Base-by-base conservation (phyloP, 495 filamentous ascomycete species). In the Hypoxylon subgilvum region DNA sequence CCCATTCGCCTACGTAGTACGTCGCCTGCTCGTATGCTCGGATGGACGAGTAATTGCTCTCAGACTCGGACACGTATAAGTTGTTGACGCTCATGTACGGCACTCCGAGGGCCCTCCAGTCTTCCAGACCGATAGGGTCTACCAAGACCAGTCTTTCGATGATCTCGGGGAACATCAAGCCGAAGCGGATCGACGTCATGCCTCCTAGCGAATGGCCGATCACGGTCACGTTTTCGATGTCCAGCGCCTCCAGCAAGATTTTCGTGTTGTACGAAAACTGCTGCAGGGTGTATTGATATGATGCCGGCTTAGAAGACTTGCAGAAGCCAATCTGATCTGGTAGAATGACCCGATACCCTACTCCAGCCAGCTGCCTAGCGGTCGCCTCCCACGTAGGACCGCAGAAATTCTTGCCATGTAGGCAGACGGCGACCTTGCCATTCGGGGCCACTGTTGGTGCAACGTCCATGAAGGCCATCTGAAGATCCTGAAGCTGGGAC, bases 371-470 rank as follows among this genome's bases (percentile, higher is more conserved):
- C 12, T 60, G 40, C n/a, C 31, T 8, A 16, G 70, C 66, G 12
- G 77, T 77, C 10, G 45, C 52, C 14, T 66, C 62, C 75, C 75
- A 80, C 1, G 77, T 80, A 1, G 71, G 52, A 23, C 57, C 70
- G 58, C 77, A 80, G 42, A 79, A 80, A 60, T 78, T 79, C 52
- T 75, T 75, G 23, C 77, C 76, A 57, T 80, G 77, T 4, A 80
- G 49, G 27, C 78, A 69, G 25, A 78, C 50, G 13, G 68, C 70
- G 16, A 66, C 68, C 39, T 69, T 68, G 22, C 61, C 52, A 23
- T 63, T 69, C 22, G 62, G 51, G n/a, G 44, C 10, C 6, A 39
- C 30, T 1, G 55, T 56, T 1, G 73, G 74, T 1, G 56, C 34
- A 25, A 79, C 47, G 50, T 79, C 77, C 74, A 78, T 77, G 57